Evolutionary conservation across 768 basidiomycete species (phyloP), one percentile per base, ranked within the genome.

Genomic region (Ramaria sp.): DNA sequence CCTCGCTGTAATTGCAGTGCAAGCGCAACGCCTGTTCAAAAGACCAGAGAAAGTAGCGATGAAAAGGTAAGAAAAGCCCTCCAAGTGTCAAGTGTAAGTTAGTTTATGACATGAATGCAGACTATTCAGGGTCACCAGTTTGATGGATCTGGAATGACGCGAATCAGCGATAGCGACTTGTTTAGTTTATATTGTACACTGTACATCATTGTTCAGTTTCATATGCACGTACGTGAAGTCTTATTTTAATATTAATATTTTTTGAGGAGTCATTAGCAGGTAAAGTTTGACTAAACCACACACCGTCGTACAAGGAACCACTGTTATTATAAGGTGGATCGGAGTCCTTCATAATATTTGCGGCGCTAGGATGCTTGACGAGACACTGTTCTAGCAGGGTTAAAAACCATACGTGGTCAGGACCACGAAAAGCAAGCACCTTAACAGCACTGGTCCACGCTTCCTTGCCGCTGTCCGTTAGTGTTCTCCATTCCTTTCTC

Each of bases 1-100:
- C 59, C 11, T 63, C 64, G 0, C 37, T 57, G 50, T 61, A 68
- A 7, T 64, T 63, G 43, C 67, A 68, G 22, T 53, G 60, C n/a
- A 47, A 27, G 37, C 58, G 63, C 48, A 68, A 61, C 4, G 63
- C 53, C 1, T 46, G 39, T 50, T 66, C 66, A 47, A 61, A 59
- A 17, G 50, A 51, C 20, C 61, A 37, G 27, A 68, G 34, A 31
- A 59, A 66, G 57, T 60, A 67, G 10, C 67, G 64, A 56, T 69
- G 68, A 59, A 63, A 69, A 2, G 67, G 67, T 22, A 66, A 58
- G 57, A 69, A 69, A 13, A 59, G 27, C 0, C 66, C 67, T 54
- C 7, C 22, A 33, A 30, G 17, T 49, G 15, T 1, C 19, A 49
- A 33, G 15, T 27, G 24, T 48, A n/a, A 24, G 15, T n/a, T 12